These are phyloP conservation scores for Phytopythium sindhum DNA, from an alignment of 352 stramenopile genomes.

Conservation along the genomic window DNA sequence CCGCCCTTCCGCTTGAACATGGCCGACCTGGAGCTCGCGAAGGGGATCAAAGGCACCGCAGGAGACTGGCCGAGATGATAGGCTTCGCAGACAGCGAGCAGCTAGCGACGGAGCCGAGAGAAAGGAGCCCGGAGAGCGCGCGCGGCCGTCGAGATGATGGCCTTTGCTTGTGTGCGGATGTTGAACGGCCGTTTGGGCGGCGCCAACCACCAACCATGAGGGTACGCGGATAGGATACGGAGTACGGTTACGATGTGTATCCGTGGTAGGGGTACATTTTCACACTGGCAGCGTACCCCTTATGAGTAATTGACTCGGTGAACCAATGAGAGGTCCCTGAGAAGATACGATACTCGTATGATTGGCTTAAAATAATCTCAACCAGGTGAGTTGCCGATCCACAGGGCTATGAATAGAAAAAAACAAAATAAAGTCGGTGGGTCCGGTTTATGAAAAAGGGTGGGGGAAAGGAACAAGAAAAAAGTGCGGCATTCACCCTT, in stretches of 20 bases:
- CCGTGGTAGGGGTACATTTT: neutral
- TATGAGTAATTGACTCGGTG: neutral
- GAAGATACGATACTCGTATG: neutral
- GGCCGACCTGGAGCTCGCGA: neutral
- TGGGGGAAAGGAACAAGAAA: neutral
- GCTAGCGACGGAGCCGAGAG: neutral
- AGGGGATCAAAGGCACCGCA: neutral
- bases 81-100: too few relatives aligned
- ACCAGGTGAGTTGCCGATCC: neutral
- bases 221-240: neutral
- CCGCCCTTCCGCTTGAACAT: constrained; percentile 51
- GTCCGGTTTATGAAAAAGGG: neutral
- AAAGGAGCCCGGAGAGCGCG: neutral
- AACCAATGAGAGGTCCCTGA: neutral
- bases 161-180: constrained; percentile 5
- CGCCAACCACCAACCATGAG: constrained; percentile 5
- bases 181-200: constrained; percentile 8
- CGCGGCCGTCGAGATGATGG: neutral
- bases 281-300: neutral
- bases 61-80: neutral
- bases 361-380: neutral
- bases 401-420: neutral
- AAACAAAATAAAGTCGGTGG: neutral
- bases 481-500: neutral
- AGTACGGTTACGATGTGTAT: neutral